These are phyloP conservation scores for Fraxinus pennsylvanica DNA, from an alignment of 257 asterid species.

Conservation along the genomic window DNA sequence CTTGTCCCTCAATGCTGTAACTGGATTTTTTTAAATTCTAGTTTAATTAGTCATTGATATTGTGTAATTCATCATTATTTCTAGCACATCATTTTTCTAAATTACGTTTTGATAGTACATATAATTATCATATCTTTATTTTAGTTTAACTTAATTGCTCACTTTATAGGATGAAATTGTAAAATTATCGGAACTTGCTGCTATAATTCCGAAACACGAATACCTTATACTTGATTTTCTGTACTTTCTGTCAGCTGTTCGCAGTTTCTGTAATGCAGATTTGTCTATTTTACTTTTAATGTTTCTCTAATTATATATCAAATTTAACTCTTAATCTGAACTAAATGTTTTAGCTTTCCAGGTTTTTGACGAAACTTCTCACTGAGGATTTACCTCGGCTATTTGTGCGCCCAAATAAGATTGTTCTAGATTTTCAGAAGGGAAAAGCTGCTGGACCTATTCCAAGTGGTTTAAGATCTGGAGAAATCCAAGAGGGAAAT, in stretches of 20 bases:
- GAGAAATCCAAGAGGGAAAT: conserved; percentile 82
- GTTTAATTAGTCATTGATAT: conserved; percentile 7
- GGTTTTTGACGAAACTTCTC: conserved; percentile 90
- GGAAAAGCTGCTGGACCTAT: conserved; percentile 71
- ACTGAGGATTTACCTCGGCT: conserved; percentile 90
- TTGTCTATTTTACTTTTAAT: background rate
- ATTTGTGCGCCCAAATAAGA: conserved; percentile 95
- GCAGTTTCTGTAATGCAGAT: background rate
- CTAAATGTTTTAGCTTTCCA: conserved; percentile 30
- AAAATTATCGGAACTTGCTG: background rate
- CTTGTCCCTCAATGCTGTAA: background rate
- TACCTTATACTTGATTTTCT: background rate
- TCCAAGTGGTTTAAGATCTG: conserved; percentile 45
- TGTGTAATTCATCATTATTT: background rate
- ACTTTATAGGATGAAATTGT: background rate
- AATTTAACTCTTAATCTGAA: conserved; percentile 20
- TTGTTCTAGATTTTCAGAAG: conserved; percentile 85
- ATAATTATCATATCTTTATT: background rate
- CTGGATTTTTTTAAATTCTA: background rate
- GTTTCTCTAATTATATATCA: background rate
- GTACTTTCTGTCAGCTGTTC: background rate
- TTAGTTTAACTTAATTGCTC: no score
- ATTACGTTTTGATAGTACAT: background rate
- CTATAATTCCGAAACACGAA: background rate
- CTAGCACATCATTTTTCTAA: conserved; percentile 6